These are phyloP conservation scores for Bodo saltans DNA, from an alignment of 78 protist genomes.

Conservation along the genomic window DNA sequence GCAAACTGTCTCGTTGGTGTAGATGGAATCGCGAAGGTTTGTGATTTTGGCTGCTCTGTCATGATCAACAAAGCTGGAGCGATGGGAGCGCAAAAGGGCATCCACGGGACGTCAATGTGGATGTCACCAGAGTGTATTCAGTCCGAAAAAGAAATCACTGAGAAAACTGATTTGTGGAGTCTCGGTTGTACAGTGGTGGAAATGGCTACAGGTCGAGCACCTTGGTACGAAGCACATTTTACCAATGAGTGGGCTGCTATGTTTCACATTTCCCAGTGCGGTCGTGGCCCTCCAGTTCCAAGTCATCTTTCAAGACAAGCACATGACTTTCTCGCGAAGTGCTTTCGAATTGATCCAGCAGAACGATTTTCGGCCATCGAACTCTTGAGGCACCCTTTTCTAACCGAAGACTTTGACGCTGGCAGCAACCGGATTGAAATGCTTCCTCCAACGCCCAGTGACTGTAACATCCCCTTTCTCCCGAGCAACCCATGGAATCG, in stretches of 20 bases:
- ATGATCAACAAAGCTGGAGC: background rate
- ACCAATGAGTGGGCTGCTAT: slow-evolving; percentile 50
- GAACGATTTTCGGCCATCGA: background rate
- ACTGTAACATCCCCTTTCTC: too few species aligned
- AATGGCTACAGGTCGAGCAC: slow-evolving; percentile 65
- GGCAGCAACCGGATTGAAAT: background rate
- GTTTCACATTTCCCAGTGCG: slow-evolving; percentile 45
- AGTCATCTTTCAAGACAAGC: slow-evolving; percentile 8
- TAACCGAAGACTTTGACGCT: background rate
- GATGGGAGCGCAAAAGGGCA: background rate
- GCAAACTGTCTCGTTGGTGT: background rate
- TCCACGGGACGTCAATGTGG: slow-evolving; percentile 6
- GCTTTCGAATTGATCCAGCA: background rate
- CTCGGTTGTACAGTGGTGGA: slow-evolving; percentile 64
- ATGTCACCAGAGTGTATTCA: slow-evolving; percentile 4
- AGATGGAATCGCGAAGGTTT: slow-evolving; percentile 12
- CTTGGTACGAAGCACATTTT: slow-evolving; percentile 52
- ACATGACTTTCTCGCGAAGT: background rate
- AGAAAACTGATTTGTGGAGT: slow-evolving; percentile 56
- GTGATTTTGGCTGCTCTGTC: slow-evolving; percentile 22
- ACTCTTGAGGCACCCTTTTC: background rate
- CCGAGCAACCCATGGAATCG: too few species aligned
- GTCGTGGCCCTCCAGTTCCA: slow-evolving; percentile 39
- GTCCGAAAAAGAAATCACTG: background rate
- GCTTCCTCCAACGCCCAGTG: background rate